Base-by-base conservation (phyloP, 306 rosid genomes). In the Ziziphus jujuba region DNA sequence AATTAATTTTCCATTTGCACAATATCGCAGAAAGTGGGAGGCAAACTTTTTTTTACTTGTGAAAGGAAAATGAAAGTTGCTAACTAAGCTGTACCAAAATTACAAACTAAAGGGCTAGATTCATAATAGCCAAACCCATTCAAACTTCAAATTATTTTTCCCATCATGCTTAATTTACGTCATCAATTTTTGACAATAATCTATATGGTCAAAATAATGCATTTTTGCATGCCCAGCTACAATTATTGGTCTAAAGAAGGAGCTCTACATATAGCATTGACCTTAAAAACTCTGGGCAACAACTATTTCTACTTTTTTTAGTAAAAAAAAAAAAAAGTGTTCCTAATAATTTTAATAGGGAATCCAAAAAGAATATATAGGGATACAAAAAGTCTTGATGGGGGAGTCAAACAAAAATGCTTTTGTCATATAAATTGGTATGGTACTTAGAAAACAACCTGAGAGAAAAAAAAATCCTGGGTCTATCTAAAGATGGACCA, bases 401-500 rank as follows among this genome's bases (percentile, higher is more conserved):
- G n/a, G n/a, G 43, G 43, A 58, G 50, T 58, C 58, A 69, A 61
- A 69, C 15, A 31, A 21, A 45, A 59, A 69, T 49, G 66, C 45
- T 48, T 69, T 17, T 48, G 48, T 33, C 59, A 11, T 21, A 15
- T 31, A 35, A 45, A 59, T 49, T 1, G 73, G 23, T 36, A 16
- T 1, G 73, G 23, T 36, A 16, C 51, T 58, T 33, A 17, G n/a
- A 10, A 23, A 34, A 58, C 35, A 52, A 48, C 50, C 51, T 6
- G 43, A 23, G 56, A 28, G 33, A 28, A 28, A 28, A 28, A 28
- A 28, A 28, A 28, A 28, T 28, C 33, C 33, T 28, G 4, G 33
- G 19, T 38, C 57, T 47, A 75, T 69, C 74, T 44, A 36, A 35
- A 7, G 40, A 58, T 67, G 57, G 49, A 25, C 56, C 50, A 65